Evolutionary conservation across 257 asterid genomes (phyloP), one percentile per base, ranked within the genome.

Genomic region (Fraxinus pennsylvanica): DNA sequence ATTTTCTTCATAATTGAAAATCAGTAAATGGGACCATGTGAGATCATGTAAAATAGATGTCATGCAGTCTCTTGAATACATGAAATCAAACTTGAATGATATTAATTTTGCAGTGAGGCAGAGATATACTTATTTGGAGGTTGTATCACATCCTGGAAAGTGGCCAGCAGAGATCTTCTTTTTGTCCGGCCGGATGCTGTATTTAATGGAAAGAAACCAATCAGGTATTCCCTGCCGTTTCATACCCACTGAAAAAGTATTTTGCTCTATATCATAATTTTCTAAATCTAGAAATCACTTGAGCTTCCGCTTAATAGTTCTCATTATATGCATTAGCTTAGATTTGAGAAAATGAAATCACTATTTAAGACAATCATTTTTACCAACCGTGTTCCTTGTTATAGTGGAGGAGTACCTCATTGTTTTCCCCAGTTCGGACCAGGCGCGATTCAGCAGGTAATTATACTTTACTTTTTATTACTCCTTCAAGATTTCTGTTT

Each of bases 391-490:
- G 79, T 57, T 74, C 67, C 59, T 19, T 76, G 85, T 67, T 43
- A 80, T 75, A 96, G 99, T 87, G 99, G 98, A 82, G 99, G 98
- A 85, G 85, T 96, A 81, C 99, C 99, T 19, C 99, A 96, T 80
- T 96, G 99, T 85, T 96, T 96, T 86, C 99, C 99, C n/a, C 99
- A 96, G 86, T 96, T 96, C 85, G 99, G 99, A 76, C 99, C 99
- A 41, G 99, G 99, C 21, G 76, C 83, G 65, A 87, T 96, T 17
- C 99, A 96, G 87, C 99, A 96, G 98, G 98, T 96, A 89, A 78
- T 15, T 27, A 63, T 36, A 63, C 73, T 33, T 66, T 67, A 35
- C 45, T 25, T 29, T 70, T 25, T 52, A 41, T 45, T 19, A 67
- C 72, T 72, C 50, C 30, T 10, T 30, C 36, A 12, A 39, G 33